Conservation (phyloP, 2,329 filamentous ascomycete genomes). For the Parastagonospora avenae region DNA sequence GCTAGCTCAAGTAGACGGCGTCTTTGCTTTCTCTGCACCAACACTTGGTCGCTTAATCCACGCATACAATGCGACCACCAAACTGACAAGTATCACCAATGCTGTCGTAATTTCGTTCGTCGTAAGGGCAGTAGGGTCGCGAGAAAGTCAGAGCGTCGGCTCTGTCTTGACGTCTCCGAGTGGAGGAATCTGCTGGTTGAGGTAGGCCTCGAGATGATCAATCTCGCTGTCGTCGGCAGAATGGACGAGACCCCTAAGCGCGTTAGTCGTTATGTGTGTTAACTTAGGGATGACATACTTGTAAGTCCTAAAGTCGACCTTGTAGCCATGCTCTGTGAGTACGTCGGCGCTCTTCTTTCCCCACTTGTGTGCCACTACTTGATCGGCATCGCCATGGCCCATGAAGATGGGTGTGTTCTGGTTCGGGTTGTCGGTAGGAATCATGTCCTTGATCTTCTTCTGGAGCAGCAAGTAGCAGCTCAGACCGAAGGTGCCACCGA, state of each 20-base stretch:
- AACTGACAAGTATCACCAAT: constrained; percentile 29
- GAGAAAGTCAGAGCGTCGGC: constrained; percentile 39
- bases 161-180: constrained; percentile 45
- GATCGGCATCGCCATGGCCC: constrained; percentile 82
- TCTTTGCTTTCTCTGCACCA: background rate
- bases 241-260: constrained; percentile 69
- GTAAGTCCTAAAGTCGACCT: constrained; percentile 78
- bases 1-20: background rate
- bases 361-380: constrained; percentile 71
- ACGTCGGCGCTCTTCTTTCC: constrained; percentile 70
- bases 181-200: constrained; percentile 59
- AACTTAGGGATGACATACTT: constrained; percentile 54
- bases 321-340: constrained; percentile 71
- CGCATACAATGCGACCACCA: constrained; percentile 32
- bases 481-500: constrained; percentile 87
- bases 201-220: constrained; percentile 74
- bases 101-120: constrained; percentile 22
- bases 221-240: constrained; percentile 79
- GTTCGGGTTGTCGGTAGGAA: constrained; percentile 59
- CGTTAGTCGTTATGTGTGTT: constrained; percentile 8
- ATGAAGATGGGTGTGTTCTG: constrained; percentile 84
- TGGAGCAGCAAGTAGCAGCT: constrained; percentile 80
- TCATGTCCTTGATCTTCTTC: constrained; percentile 62
- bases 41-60: constrained; percentile 27
- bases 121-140: background rate